A percentile compares a stretch with the other conserved stretches of the same genome.
phyloP scores from a whole-genome alignment of 164 flowering plant genomes.

The Platanus orientalis region DNA sequence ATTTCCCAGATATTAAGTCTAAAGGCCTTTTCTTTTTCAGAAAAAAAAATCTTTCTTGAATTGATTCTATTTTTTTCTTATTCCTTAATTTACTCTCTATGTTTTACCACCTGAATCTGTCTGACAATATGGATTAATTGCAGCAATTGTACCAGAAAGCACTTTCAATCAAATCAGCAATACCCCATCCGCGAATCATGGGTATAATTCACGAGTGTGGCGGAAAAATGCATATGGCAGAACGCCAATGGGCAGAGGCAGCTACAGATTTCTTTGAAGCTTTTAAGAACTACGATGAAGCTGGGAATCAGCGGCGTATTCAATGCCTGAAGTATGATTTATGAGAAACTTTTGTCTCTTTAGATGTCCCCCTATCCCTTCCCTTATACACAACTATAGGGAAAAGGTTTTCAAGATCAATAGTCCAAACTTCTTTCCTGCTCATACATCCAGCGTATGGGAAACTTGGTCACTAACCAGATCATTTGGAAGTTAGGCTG shows the following conservation, averaged over 20 bases:
- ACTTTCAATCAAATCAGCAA: constrained; percentile 92
- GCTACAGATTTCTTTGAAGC: constrained; percentile 99
- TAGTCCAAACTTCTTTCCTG: not conserved
- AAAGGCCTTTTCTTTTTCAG: too few species aligned
- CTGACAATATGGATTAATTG: constrained; percentile 12
- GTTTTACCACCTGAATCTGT: not conserved
- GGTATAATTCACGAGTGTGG: constrained; percentile 99
- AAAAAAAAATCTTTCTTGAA: too few species aligned
- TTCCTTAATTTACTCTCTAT: not conserved
- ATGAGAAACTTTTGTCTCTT: not conserved
- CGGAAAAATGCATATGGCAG: constrained; percentile 99
- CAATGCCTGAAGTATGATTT: constrained; percentile 91
- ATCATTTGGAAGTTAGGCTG: too few species aligned
- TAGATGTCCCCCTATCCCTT: not conserved
- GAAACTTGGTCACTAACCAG: too few species aligned
- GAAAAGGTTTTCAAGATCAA: not conserved
- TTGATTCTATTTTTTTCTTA: too few species aligned
- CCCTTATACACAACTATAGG: not conserved
- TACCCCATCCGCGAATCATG: constrained; percentile 99
- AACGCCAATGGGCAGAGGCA: constrained; percentile 99
- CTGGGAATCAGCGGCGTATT: constrained; percentile 96
- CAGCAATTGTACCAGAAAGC: constrained; percentile 98
- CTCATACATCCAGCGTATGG: not conserved
- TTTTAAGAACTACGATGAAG: constrained; percentile 98
- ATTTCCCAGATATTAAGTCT: too few species aligned